Evolutionary conservation across 2,329 filamentous ascomycete genomes (phyloP).

Genomic region (Incumbomyces lentus): DNA sequence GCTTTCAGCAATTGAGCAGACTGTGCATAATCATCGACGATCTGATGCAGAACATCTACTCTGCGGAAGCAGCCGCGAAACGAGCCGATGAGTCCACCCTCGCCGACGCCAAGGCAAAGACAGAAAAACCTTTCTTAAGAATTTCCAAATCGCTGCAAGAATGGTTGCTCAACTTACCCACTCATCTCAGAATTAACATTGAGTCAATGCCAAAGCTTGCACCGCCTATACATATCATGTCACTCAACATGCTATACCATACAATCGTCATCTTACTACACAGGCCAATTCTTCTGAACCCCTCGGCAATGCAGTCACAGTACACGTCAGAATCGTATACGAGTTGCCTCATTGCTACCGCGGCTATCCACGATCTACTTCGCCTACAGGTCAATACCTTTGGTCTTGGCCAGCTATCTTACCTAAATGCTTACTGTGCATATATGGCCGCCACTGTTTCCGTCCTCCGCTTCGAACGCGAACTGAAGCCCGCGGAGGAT

Average conservation of each 20-base stretch:
- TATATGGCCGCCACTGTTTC: constrained; percentile 24
- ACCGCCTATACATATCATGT: constrained; percentile 38
- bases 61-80: constrained; percentile 31
- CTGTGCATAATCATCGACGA: constrained; percentile 40
- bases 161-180: constrained; percentile 35
- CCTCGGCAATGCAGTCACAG: constrained; percentile 11
- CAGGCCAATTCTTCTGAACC: constrained; percentile 38
- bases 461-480: constrained; percentile 20
- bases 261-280: constrained; percentile 45
- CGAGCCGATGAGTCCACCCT: constrained; percentile 20
- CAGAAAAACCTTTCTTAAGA: constrained; percentile 20
- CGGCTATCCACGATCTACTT: constrained; percentile 21
- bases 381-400: constrained; percentile 21
- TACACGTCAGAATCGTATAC: constrained; percentile 15
- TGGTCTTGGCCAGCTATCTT: constrained; percentile 20
- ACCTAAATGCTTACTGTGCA: constrained; percentile 21
- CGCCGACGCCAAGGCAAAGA: constrained; percentile 10
- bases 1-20: constrained; percentile 24
- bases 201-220: constrained; percentile 22
- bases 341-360: constrained; percentile 19
- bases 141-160: constrained; percentile 33
- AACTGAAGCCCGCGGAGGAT: constrained; percentile 14
- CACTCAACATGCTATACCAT: constrained; percentile 40
- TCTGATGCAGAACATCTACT: constrained; percentile 38
- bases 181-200: constrained; percentile 32